Conservation (phyloP, 2,329 filamentous ascomycete genomes). For the Capronia coronata region DNA sequence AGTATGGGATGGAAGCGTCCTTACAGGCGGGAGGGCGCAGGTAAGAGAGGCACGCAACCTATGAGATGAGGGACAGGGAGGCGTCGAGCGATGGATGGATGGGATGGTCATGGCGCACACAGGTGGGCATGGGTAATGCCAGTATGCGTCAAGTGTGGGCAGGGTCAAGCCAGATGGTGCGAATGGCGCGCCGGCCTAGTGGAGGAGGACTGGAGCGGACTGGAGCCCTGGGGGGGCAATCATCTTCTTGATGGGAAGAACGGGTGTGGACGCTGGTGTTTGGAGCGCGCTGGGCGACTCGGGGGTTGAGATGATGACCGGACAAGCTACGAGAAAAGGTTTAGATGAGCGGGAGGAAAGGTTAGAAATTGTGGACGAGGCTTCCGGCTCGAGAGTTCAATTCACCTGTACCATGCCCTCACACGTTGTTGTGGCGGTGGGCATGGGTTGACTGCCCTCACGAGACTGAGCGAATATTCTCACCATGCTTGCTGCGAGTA, state of each 20-base stretch:
- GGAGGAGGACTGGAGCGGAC: constrained; percentile 5
- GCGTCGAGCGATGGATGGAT: constrained; percentile 3
- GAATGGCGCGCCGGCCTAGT: constrained; percentile 15
- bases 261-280: background rate
- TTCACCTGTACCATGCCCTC: background rate
- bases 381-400: background rate
- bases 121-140: constrained; percentile 14
- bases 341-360: background rate
- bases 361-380: background rate
- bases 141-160: constrained; percentile 17
- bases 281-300: background rate
- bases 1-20: constrained; percentile 7
- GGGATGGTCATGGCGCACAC: constrained; percentile 14
- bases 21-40: constrained; percentile 18
- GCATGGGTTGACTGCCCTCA: background rate
- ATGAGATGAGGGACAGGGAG: constrained; percentile 14
- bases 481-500: too few species aligned
- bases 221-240: constrained; percentile 14
- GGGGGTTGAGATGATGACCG: background rate
- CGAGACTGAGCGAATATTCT: background rate
- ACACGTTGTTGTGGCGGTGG: too few species aligned
- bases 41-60: constrained; percentile 20
- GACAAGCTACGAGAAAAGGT: background rate
- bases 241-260: background rate
- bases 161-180: constrained; percentile 17